A percentile compares a stretch with the other conserved stretches of the same genome.
These are phyloP conservation scores for Podospora conica DNA, from an alignment of 495 filamentous ascomycete genomes.

Conservation along the genomic window DNA sequence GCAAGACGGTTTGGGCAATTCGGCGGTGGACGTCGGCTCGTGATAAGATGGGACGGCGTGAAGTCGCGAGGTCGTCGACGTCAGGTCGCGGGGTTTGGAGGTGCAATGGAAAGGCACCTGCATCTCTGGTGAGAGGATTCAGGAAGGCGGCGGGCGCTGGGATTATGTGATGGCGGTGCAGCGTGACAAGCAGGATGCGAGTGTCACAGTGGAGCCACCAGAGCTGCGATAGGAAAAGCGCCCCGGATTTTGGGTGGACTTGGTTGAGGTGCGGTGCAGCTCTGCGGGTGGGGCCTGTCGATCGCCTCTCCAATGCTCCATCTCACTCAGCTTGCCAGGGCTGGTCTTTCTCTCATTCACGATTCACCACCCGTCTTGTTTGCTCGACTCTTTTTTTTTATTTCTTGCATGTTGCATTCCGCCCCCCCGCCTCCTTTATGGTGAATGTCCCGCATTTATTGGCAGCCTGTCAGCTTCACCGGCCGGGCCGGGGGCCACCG, in stretches of 20 bases:
- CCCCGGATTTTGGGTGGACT: conserved; percentile 1
- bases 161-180: background rate
- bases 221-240: conserved; percentile 5
- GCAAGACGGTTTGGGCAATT: background rate
- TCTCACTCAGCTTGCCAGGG: background rate
- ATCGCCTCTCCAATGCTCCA: background rate
- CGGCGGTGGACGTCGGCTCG: background rate
- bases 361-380: background rate
- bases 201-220: background rate
- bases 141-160: background rate
- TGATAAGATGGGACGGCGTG: background rate
- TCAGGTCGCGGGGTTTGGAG: background rate
- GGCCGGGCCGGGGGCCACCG: background rate
- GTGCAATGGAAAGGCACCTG: background rate
- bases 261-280: background rate
- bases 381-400: background rate
- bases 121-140: background rate
- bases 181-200: background rate
- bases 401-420: background rate
- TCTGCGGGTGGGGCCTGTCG: background rate
- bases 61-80: background rate
- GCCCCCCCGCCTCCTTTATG: background rate
- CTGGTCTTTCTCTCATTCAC: background rate
- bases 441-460: background rate
- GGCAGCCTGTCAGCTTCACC: background rate